These are phyloP conservation scores for Euphorbia pulcherrima DNA, from an alignment of 345 rosid genomes.

Conservation along the genomic window DNA sequence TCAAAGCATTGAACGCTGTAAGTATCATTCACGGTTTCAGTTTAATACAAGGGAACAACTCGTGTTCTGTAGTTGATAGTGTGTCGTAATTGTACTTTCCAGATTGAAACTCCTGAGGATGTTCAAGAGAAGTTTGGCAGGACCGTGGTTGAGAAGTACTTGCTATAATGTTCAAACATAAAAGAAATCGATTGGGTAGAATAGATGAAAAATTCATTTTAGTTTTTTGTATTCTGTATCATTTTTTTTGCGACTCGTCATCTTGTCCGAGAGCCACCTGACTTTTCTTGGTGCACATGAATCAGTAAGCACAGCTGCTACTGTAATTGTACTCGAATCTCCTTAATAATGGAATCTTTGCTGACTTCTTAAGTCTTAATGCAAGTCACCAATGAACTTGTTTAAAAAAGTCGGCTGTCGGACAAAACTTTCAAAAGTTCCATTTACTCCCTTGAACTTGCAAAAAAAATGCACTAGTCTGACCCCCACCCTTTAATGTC, in stretches of 20 bases:
- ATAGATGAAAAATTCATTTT: neutral
- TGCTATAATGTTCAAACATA: constrained; percentile 37
- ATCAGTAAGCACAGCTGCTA: neutral
- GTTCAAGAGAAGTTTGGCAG: constrained; percentile 91
- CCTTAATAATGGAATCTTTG: neutral
- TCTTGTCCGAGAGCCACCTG: too few species aligned
- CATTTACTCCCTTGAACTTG: too few species aligned
- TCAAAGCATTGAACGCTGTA: constrained; percentile 89
- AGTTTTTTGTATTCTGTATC: neutral
- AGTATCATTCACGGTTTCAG: constrained; percentile 28
- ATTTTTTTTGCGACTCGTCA: neutral
- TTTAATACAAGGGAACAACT: neutral
- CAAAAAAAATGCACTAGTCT: too few species aligned
- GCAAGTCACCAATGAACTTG: too few species aligned
- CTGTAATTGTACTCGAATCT: neutral
- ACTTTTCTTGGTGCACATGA: too few species aligned
- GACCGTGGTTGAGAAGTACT: constrained; percentile 79
- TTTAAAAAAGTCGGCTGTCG: too few species aligned
- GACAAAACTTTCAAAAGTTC: too few species aligned
- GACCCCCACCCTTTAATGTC: too few species aligned
- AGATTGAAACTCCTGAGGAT: constrained; percentile 95
- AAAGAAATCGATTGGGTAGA: too few species aligned
- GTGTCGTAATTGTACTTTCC: constrained; percentile 6
- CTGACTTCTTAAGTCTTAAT: too few species aligned
- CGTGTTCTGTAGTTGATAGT: neutral